phyloP scores from a whole-genome alignment of 2,329 filamentous ascomycete genomes.

The Alternaria sp. region DNA sequence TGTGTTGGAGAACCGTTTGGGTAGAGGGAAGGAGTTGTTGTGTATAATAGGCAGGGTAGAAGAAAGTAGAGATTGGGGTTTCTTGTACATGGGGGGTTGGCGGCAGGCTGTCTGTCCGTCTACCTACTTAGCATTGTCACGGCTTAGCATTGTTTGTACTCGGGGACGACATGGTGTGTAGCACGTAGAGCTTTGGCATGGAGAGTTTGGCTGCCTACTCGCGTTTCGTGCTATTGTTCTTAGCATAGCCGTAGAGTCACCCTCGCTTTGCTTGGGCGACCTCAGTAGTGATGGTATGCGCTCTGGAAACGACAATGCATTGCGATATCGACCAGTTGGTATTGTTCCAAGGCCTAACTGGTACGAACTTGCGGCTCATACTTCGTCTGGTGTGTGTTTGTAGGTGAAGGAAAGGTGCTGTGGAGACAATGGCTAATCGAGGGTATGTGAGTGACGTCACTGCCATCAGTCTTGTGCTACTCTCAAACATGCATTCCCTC shows the following conservation, averaged over 20 bases:
- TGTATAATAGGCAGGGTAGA: too few relatives aligned
- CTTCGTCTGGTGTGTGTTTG: background rate
- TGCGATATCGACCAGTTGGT: background rate
- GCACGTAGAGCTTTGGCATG: background rate
- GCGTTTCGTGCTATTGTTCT: background rate
- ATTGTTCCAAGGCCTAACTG: background rate
- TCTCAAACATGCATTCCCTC: background rate
- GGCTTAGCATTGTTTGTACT: conserved; percentile 10
- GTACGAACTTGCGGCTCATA: background rate
- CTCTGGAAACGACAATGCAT: background rate
- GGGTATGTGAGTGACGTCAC: background rate
- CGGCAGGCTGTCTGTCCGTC: background rate
- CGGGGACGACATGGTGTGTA: background rate
- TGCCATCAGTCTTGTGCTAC: background rate
- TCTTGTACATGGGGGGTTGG: background rate
- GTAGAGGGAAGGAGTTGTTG: background rate
- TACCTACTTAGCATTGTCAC: conserved; percentile 7
- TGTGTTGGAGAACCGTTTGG: too few relatives aligned
- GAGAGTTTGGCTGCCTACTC: background rate
- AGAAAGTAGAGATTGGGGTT: background rate
- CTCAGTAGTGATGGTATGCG: background rate
- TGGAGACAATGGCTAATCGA: background rate
- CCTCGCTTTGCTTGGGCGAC: background rate
- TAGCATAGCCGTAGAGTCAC: background rate
- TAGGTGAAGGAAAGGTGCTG: background rate